phyloP scores from a whole-genome alignment of 371 early-diverging fungal species.

The Mortierella sp. region DNA sequence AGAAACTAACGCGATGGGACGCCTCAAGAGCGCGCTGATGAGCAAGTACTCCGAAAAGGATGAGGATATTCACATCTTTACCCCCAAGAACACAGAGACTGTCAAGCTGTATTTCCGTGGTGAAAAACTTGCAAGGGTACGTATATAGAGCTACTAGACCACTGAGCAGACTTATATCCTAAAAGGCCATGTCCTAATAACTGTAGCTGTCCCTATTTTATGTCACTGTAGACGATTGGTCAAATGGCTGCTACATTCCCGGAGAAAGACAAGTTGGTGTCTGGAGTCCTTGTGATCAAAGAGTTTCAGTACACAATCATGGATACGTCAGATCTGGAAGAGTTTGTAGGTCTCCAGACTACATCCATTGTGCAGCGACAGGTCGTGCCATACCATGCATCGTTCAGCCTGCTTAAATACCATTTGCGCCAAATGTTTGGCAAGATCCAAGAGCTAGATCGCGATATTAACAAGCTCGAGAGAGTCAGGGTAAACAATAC shows the following conservation, averaged over 20 bases:
- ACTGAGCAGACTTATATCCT: neutral
- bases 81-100: conserved; percentile 96
- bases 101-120: conserved; percentile 95
- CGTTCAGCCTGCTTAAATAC: conserved; percentile 85
- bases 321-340: conserved; percentile 80
- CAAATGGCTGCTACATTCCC: conserved; percentile 80
- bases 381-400: conserved; percentile 81
- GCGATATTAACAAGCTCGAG: conserved; percentile 34
- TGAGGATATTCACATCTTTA: conserved; percentile 87
- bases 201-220: neutral
- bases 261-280: conserved; percentile 72
- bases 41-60: conserved; percentile 88
- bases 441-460: conserved; percentile 59
- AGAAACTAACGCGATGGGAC: conserved; percentile 98
- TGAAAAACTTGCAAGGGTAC: conserved; percentile 93
- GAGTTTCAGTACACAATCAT: conserved; percentile 93
- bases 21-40: conserved; percentile 92
- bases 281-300: conserved; percentile 89
- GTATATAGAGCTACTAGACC: neutral
- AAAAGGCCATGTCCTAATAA: neutral
- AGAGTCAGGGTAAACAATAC: conserved; percentile 36
- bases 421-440: conserved; percentile 96
- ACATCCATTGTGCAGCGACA: conserved; percentile 86
- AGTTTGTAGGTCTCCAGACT: conserved; percentile 83
- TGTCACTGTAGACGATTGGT: conserved; percentile 81